These are phyloP conservation scores for Parmelia sp. DNA, from an alignment of 495 filamentous ascomycete genomes.

Conservation along the genomic window DNA sequence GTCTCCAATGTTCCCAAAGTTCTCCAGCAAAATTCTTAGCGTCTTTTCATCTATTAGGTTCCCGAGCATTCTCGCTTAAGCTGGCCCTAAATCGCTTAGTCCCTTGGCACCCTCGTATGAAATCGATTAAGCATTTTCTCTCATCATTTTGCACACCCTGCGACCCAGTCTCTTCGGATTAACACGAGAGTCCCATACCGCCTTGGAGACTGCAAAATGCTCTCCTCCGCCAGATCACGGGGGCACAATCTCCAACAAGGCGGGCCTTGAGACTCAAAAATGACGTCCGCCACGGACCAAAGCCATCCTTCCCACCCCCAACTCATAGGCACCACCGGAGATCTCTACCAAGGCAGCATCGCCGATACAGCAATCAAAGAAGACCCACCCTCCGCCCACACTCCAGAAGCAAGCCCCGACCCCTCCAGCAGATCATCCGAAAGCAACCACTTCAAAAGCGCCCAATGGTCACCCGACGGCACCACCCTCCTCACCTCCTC, in stretches of 20 bases:
- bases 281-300: constrained; percentile 7
- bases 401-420: neutral
- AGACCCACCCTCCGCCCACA: neutral
- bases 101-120: too few relatives aligned
- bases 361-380: constrained; percentile 3
- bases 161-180: too few relatives aligned
- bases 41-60: too few relatives aligned
- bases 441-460: constrained; percentile 52
- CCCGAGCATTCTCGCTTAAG: too few relatives aligned
- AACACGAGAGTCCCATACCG: neutral
- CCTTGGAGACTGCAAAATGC: neutral
- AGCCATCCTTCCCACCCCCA: neutral
- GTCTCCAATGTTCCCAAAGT: too few relatives aligned
- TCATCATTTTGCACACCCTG: neutral
- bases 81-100: too few relatives aligned
- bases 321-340: constrained; percentile 11
- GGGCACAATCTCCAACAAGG: neutral
- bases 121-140: too few relatives aligned
- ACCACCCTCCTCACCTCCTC: constrained; percentile 72
- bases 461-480: constrained; percentile 73
- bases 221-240: neutral
- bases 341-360: constrained; percentile 2
- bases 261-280: neutral
- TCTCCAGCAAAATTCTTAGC: too few relatives aligned
- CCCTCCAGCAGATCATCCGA: neutral